Percentiles rank a stretch among this genome's conserved stretches.
Conservation (phyloP, 2,329 filamentous ascomycete species). For the Aspergillus jensenii region DNA sequence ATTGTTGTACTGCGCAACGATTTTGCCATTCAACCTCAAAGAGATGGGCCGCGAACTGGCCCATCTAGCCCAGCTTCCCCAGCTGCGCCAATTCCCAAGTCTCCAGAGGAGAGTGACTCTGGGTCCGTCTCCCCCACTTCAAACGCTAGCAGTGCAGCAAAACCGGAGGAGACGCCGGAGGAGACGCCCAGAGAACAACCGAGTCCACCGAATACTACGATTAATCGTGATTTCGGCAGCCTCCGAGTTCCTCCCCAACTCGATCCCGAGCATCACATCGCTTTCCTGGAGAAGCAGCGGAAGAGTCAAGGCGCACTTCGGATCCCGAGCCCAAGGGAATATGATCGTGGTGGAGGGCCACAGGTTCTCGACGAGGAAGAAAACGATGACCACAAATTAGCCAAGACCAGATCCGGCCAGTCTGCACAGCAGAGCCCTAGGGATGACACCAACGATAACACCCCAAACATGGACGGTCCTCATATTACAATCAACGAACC, state of each 20-base stretch:
- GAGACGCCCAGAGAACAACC: background rate
- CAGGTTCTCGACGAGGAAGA: conserved; percentile 54
- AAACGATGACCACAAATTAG: conserved; percentile 27
- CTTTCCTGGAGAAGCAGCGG: conserved; percentile 81
- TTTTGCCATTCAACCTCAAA: conserved; percentile 27
- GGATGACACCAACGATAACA: background rate
- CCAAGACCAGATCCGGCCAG: conserved; percentile 24
- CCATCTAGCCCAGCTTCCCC: background rate
- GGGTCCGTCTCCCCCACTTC: conserved; percentile 25
- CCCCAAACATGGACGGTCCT: conserved; percentile 27
- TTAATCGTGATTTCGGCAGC: conserved; percentile 41
- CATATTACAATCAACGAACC: conserved; percentile 53
- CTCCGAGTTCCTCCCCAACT: conserved; percentile 54
- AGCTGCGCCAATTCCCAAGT: conserved; percentile 10
- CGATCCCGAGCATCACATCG: conserved; percentile 76
- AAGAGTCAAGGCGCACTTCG: conserved; percentile 73
- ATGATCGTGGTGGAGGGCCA: conserved; percentile 76
- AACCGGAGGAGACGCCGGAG: conserved; percentile 15
- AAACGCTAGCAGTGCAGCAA: conserved; percentile 21
- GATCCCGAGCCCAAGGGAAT: conserved; percentile 89
- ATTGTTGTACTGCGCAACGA: conserved; percentile 41
- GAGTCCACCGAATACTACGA: conserved; percentile 2
- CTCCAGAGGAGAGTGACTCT: conserved; percentile 25
- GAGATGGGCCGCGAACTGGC: conserved; percentile 16
- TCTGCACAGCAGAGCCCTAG: conserved; percentile 20